phyloP scores from a whole-genome alignment of 2,329 filamentous ascomycete genomes.

The Aspergillus brasiliensis region DNA sequence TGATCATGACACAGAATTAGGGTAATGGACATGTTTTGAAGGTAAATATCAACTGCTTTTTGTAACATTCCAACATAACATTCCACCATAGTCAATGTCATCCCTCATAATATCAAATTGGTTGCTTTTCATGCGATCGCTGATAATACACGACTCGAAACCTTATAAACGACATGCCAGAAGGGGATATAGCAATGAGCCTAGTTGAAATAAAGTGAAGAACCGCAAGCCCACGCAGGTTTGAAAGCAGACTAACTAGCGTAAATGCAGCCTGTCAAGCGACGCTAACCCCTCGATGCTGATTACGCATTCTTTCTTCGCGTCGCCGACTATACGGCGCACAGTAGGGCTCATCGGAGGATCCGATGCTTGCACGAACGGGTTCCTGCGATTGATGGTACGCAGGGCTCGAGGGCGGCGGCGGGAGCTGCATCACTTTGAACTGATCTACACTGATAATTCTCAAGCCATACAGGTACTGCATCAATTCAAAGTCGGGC shows the following conservation, averaged over 20 bases:
- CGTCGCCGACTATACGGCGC: slow-evolving; percentile 42
- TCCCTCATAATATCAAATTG: background rate
- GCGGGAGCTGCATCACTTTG: slow-evolving; percentile 46
- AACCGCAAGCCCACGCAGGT: too few relatives aligned
- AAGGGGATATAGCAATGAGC: background rate
- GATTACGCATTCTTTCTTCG: slow-evolving; percentile 42
- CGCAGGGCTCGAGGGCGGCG: slow-evolving; percentile 38
- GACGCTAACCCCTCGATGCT: slow-evolving; percentile 37
- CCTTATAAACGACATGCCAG: background rate
- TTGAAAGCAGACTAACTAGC: background rate
- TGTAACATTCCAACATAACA: background rate
- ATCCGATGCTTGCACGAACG: slow-evolving; percentile 39
- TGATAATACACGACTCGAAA: background rate
- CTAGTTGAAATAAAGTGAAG: background rate
- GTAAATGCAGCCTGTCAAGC: slow-evolving; percentile 21
- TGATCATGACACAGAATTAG: too few relatives aligned
- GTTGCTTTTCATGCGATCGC: background rate
- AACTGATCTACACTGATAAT: slow-evolving; percentile 48
- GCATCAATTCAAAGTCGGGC: slow-evolving; percentile 49
- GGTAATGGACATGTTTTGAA: too few relatives aligned
- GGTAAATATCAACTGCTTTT: too few relatives aligned
- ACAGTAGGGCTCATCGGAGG: slow-evolving; percentile 44
- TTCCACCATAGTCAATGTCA: background rate
- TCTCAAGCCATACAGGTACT: slow-evolving; percentile 45
- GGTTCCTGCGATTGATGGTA: slow-evolving; percentile 42